Base-by-base conservation (phyloP, 352 stramenopile genomes). In the Phytophthora sansomeana region DNA sequence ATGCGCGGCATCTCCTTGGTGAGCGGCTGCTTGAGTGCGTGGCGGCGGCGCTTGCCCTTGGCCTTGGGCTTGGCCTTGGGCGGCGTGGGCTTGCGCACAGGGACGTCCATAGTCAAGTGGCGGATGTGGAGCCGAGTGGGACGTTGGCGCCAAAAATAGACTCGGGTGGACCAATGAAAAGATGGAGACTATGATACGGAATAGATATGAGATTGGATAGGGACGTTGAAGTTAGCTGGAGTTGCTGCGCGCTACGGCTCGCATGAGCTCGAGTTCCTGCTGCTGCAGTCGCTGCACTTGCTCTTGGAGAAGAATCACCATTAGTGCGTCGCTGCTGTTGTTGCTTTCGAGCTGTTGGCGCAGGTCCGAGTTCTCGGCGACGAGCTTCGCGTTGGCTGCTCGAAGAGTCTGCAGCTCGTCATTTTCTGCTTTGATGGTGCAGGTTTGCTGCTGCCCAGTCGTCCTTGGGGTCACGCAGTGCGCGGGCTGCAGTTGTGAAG, bases 1-100 rank as follows among this genome's bases (percentile, higher is more conserved):
- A 77, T 46, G n/a, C 77, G 79, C 66, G 79, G 75, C 83, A 90
- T 87, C 47, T 85, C 75, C 30, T 75, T 67, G 4, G 72, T 72
- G 60, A 83, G 74, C 30, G 83, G 78, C 63, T 87, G 75, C 52
- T 77, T 81, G 6, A 85, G 61, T 14, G 61, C 65, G 16, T 69
- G 69, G n/a, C 72, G 69, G 29, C 76, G 77, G 1, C 63, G 58
- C 24, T 70, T 81, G 24, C 46, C 36, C 26, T 73, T 76, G 24
- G 29, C 17, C 5, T 58, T 42, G 8, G 58, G 28, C n/a, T 64
- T 51, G 21, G 3, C 21, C 36, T 60, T 46, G n/a, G 41, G 41
- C 11, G 55, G 38, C 36, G 47, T 49, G n/a, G 30, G 44, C 21
- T 24, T 24, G 21, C 1, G 21, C 21, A 24, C 21, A 3, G 21